Conservation (phyloP, 2,329 filamentous ascomycete genomes). For the Calonectria crousiana region DNA sequence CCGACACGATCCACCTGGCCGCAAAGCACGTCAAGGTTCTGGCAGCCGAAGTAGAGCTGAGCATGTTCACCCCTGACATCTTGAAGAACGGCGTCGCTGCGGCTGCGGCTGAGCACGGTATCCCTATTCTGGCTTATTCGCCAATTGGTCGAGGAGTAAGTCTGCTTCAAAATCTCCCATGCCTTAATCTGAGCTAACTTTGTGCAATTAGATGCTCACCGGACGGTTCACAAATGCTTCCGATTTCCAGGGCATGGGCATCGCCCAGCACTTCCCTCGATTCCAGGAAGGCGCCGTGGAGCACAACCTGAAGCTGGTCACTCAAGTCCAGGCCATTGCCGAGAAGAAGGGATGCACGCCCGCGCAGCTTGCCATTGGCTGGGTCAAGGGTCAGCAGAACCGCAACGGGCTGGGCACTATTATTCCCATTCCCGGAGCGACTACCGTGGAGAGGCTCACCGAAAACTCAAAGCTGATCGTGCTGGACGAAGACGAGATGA, state of each 20-base stretch:
- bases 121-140: slow-evolving; percentile 80
- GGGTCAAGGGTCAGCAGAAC: slow-evolving; percentile 65
- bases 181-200: slow-evolving; percentile 17
- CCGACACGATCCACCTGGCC: slow-evolving; percentile 62
- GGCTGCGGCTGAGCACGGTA: slow-evolving; percentile 72
- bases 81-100: slow-evolving; percentile 64
- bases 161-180: background rate
- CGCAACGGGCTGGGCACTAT: slow-evolving; percentile 67
- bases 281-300: slow-evolving; percentile 39
- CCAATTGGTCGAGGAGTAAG: slow-evolving; percentile 71
- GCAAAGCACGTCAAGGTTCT: slow-evolving; percentile 58
- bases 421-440: slow-evolving; percentile 76
- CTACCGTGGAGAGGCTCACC: slow-evolving; percentile 65
- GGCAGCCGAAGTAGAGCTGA: slow-evolving; percentile 67
- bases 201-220: slow-evolving; percentile 43
- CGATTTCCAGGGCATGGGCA: slow-evolving; percentile 38
- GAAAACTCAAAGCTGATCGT: slow-evolving; percentile 69
- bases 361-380: slow-evolving; percentile 76
- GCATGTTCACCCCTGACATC: slow-evolving; percentile 61
- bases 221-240: slow-evolving; percentile 42
- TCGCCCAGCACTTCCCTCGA: slow-evolving; percentile 36
- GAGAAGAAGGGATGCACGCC: slow-evolving; percentile 69
- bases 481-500: slow-evolving; percentile 64
- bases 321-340: slow-evolving; percentile 69
- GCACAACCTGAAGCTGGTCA: slow-evolving; percentile 73